Conservation (phyloP, 164 flowering plant genomes). For the Saururus chinensis region DNA sequence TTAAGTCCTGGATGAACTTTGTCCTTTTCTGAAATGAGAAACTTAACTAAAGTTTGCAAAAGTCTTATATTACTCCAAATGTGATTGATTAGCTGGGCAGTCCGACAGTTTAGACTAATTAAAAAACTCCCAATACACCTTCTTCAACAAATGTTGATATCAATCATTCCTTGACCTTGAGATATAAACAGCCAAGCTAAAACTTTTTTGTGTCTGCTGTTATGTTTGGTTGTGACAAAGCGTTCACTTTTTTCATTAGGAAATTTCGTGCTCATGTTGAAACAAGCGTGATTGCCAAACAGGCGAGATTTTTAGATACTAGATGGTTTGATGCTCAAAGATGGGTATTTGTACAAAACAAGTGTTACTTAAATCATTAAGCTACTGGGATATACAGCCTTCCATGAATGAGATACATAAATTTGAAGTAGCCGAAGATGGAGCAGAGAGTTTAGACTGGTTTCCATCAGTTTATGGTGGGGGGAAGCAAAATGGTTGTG, state of each 20-base stretch:
- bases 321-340: conserved; percentile 82
- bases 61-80: background rate
- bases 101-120: no score
- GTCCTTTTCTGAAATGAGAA: no score
- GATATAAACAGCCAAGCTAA: no score
- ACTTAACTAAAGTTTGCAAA: background rate
- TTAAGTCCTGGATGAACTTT: no score
- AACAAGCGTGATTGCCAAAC: conserved; percentile 65
- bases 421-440: conserved; percentile 40
- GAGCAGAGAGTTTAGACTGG: conserved; percentile 55
- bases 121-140: no score
- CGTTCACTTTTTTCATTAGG: conserved; percentile 22
- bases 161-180: no score
- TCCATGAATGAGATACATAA: conserved; percentile 63
- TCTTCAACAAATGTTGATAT: no score
- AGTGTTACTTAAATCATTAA: conserved; percentile 68
- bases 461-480: conserved; percentile 72
- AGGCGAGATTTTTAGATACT: conserved; percentile 43
- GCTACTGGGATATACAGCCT: conserved; percentile 49
- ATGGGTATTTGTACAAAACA: conserved; percentile 84
- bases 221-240: conserved; percentile 5
- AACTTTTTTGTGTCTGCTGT: background rate
- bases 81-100: no score
- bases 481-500: background rate
- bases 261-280: conserved; percentile 71